Evolutionary conservation across 495 filamentous ascomycete genomes (phyloP).

Genomic region (Staphylotrichum longicolle): DNA sequence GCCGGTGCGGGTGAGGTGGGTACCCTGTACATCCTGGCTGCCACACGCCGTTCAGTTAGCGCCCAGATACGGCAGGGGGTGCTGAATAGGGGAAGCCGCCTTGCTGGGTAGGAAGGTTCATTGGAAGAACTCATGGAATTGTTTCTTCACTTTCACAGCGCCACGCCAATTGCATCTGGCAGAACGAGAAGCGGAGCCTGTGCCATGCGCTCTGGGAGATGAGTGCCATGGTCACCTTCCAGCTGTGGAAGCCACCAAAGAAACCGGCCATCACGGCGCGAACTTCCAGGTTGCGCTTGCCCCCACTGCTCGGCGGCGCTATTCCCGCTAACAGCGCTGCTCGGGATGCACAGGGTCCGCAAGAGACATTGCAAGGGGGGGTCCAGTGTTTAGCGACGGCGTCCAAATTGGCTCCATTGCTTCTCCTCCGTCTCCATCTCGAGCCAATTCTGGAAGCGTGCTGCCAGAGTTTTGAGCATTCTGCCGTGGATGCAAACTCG

Average conservation of each 20-base stretch:
- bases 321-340: background rate
- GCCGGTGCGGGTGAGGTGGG: conserved; percentile 15
- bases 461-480: background rate
- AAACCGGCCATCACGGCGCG: no score
- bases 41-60: background rate
- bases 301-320: conserved; percentile 6
- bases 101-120: background rate
- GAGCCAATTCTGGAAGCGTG: conserved; percentile 2
- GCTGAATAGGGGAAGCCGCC: conserved; percentile 13
- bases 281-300: background rate
- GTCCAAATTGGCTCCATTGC: background rate
- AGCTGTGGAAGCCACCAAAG: background rate
- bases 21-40: conserved; percentile 15
- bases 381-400: background rate
- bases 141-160: background rate
- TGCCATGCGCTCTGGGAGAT: no score
- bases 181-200: no score
- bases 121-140: background rate
- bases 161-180: background rate
- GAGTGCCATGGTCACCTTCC: background rate
- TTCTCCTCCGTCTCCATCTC: background rate
- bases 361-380: background rate
- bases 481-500: background rate
- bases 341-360: conserved; percentile 4
- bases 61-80: conserved; percentile 4